phyloP scores from a whole-genome alignment of 495 filamentous ascomycete species.

The Lophiostoma macrostomum region DNA sequence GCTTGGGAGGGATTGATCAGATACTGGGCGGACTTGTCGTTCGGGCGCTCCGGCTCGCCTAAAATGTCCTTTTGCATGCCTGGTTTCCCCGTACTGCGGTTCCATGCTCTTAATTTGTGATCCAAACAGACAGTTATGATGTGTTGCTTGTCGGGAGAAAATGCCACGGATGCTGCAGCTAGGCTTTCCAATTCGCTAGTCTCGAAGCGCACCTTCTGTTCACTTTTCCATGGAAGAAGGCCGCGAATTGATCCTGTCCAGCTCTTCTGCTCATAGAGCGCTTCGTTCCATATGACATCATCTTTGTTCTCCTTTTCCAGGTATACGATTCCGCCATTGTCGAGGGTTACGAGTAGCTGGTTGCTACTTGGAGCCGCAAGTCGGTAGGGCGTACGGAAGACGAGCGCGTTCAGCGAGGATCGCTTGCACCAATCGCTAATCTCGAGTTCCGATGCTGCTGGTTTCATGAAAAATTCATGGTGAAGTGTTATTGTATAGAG shows the following conservation, averaged over 20 bases:
- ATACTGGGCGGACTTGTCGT: conserved; percentile 60
- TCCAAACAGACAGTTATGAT: conserved; percentile 84
- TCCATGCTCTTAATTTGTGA: conserved; percentile 84
- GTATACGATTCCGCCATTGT: conserved; percentile 76
- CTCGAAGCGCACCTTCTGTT: conserved; percentile 61
- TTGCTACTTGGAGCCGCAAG: conserved; percentile 68
- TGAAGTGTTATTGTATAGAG: conserved; percentile 77
- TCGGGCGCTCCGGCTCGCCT: conserved; percentile 48
- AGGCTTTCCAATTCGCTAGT: conserved; percentile 64
- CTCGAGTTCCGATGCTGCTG: conserved; percentile 64
- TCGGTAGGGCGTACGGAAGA: conserved; percentile 72
- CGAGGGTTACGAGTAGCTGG: conserved; percentile 73
- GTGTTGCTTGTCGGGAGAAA: conserved; percentile 63
- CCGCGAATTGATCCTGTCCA: conserved; percentile 73
- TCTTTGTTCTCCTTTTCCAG: conserved; percentile 64
- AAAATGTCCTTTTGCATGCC: conserved; percentile 71
- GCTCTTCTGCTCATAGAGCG: conserved; percentile 71
- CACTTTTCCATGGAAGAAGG: conserved; percentile 66
- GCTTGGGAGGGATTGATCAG: conserved; percentile 72
- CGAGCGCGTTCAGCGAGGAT: conserved; percentile 65
- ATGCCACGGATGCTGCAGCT: conserved; percentile 59
- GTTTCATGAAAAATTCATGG: conserved; percentile 73
- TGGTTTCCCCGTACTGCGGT: conserved; percentile 67
- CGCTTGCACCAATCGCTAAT: conserved; percentile 73
- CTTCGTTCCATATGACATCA: conserved; percentile 72